Base-by-base conservation (phyloP, 768 basidiomycete genomes). In the Fomitopsis serialis region DNA sequence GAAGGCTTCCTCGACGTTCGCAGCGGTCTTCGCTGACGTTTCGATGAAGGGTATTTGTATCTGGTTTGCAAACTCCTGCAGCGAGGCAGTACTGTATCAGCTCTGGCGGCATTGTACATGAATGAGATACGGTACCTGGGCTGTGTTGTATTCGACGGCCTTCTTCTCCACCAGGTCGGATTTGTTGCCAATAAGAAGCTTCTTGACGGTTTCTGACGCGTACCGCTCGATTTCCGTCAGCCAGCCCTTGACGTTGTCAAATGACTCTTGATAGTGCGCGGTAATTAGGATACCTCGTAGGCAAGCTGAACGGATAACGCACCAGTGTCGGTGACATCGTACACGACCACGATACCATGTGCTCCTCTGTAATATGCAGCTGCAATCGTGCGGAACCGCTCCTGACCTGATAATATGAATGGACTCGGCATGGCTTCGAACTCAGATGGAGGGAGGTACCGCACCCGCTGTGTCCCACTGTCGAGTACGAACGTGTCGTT, bases 291-390 rank as follows among this genome's bases (percentile, higher is more conserved):
- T n/a, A n/a, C n/a, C 23, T 13, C 8, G 17, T 17, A 29, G 11
- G 29, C 35, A 42, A 45, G 37, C 19, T 48, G 22, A 21, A 5
- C 24, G 43, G 13, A 15, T 45, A 22, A 61, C 74, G 44, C 56
- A 88, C 89, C 92, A 64, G 90, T 92, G 74, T 98, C 95, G 42
- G 94, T 96, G 50, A 98, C 94, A 68, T 93, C 91, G 75, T 98
- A 98, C n/a, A 98, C 95, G 47, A 98, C 89, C 64, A 98, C 89
- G 68, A 98, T 98, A 58, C 97, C 97, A 68, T 96, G 93, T 45
- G 97, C 97, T 40, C 97, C 97, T 55, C 97, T 84, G 77, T 99
- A 99, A 79, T 99, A 99, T n/a, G 95, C 92, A 2, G 95, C 93
- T 7, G 97, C 98, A 70, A 99, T 99, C 13, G 97, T 98, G 57